Evolutionary conservation across 345 rosid species (phyloP).

Genomic region (Salix koriyanagi): DNA sequence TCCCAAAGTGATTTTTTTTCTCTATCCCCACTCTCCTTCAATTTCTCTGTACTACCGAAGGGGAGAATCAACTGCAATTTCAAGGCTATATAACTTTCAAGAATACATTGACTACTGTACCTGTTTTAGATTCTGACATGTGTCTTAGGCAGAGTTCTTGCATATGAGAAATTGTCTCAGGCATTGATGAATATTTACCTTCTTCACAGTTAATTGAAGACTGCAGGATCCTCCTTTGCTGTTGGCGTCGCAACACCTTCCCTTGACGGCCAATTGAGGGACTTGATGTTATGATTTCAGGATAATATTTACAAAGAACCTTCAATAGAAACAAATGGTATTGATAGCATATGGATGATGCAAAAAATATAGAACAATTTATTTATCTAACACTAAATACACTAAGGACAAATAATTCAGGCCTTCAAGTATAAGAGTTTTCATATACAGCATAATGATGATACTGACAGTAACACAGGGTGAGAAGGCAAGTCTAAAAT

Average conservation of each 20-base stretch:
- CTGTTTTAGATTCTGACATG: conserved; percentile 15
- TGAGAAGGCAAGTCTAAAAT: neutral
- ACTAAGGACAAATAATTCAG: neutral
- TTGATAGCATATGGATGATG: neutral
- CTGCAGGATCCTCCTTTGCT: conserved; percentile 48
- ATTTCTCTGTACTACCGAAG: neutral
- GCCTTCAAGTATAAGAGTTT: neutral
- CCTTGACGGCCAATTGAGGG: conserved; percentile 96
- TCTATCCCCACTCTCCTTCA: neutral
- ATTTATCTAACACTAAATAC: neutral
- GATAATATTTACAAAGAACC: conserved; percentile 76
- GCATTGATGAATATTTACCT: conserved; percentile 1
- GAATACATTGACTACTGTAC: conserved; percentile 13
- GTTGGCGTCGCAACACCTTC: conserved; percentile 75
- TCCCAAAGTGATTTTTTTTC: too few relatives aligned
- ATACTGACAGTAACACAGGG: neutral
- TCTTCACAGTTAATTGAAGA: conserved; percentile 14
- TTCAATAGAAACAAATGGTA: conserved; percentile 26
- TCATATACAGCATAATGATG: neutral
- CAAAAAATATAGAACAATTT: neutral
- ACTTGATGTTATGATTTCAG: conserved; percentile 49
- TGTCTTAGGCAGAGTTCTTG: conserved; percentile 1
- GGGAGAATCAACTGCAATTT: neutral
- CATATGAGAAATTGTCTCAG: conserved; percentile 6
- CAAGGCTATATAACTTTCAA: neutral